These are phyloP conservation scores for Crithidia sp. DNA, from an alignment of 208 protist genomes.

Conservation along the genomic window DNA sequence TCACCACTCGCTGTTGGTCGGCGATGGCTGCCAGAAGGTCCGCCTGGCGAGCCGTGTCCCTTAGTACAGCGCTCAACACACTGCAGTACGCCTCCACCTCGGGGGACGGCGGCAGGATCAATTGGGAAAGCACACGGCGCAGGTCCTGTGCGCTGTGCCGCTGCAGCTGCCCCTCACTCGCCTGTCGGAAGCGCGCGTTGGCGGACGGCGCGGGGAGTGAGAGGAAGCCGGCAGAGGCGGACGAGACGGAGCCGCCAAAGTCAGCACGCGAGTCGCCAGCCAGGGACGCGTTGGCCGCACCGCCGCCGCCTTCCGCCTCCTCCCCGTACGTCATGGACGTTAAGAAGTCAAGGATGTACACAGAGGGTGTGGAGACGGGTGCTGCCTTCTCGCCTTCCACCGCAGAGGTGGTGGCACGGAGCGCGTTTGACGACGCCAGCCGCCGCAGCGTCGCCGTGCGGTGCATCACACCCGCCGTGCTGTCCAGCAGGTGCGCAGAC, in stretches of 20 bases:
- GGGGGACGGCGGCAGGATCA: conserved; percentile 67
- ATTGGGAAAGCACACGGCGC: conserved; percentile 39
- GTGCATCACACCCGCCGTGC: conserved; percentile 47
- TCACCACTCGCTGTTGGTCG: conserved; percentile 24
- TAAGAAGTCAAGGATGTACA: conserved; percentile 24
- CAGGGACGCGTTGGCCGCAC: conserved; percentile 12
- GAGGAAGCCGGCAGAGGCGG: neutral
- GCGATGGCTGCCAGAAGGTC: conserved; percentile 52
- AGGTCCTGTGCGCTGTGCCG: conserved; percentile 49
- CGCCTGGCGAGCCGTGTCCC: conserved; percentile 55
- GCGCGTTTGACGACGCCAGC: conserved; percentile 46
- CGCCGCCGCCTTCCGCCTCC: neutral
- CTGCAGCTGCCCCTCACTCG: conserved; percentile 30
- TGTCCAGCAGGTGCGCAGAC: conserved; percentile 54
- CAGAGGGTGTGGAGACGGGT: neutral
- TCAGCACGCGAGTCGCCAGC: neutral
- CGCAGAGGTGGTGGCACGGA: conserved; percentile 9
- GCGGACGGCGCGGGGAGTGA: neutral
- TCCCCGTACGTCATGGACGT: conserved; percentile 33
- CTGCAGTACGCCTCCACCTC: conserved; percentile 57
- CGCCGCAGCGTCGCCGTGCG: conserved; percentile 55
- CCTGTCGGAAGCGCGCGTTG: conserved; percentile 18
- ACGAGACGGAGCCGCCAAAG: conserved; percentile 3
- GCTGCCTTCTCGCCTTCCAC: neutral
- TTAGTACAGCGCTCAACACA: conserved; percentile 43